A percentile compares a stretch with the other conserved stretches of the same genome.
phyloP scores from a whole-genome alignment of 2,329 filamentous ascomycete genomes.

The Penicillium digitatum region DNA sequence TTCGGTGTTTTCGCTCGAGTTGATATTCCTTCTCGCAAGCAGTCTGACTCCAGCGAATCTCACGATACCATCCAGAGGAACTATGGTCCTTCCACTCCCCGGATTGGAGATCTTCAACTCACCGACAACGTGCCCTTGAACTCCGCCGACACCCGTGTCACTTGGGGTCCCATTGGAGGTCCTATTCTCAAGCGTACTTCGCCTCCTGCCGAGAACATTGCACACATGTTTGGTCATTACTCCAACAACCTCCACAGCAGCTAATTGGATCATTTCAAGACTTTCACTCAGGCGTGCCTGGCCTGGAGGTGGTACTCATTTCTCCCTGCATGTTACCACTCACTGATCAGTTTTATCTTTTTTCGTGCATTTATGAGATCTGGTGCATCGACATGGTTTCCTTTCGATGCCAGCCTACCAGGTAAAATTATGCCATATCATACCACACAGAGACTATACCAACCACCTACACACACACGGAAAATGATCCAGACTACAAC shows the following conservation, averaged over 20 bases:
- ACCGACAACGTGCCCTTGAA: neutral
- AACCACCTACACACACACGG: neutral
- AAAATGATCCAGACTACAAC: neutral
- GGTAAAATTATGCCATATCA: neutral
- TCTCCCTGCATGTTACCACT: neutral
- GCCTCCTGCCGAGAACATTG: neutral
- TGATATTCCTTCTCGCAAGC: neutral
- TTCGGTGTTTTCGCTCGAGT: neutral
- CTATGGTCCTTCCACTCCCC: neutral
- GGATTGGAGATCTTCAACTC: neutral
- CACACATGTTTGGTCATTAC: neutral
- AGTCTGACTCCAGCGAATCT: neutral
- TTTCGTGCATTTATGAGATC: neutral
- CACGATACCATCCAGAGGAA: neutral
- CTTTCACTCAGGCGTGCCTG: neutral
- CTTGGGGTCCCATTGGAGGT: conserved; percentile 5
- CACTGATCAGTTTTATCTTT: neutral
- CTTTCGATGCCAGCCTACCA: neutral
- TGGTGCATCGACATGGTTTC: neutral
- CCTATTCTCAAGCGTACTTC: neutral
- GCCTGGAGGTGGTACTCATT: neutral
- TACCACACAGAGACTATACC: neutral
- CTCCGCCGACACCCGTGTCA: neutral
- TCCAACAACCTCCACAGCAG: neutral
- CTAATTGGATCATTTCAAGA: neutral